phyloP scores from a whole-genome alignment of 1,284 basidiomycete genomes.

The Mycosarcoma mackinlayi region DNA sequence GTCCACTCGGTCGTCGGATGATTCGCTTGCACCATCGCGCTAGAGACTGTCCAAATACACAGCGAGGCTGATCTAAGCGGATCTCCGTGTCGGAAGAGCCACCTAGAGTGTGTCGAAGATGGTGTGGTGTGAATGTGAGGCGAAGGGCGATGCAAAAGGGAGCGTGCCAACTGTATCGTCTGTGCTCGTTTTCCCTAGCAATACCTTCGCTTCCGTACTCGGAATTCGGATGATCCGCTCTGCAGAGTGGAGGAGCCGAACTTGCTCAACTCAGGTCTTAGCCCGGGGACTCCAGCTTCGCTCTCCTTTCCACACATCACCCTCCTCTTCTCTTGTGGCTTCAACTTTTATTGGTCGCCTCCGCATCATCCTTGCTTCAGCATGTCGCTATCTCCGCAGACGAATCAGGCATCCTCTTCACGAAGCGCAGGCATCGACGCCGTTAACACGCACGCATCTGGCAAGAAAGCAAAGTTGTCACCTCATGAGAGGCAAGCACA shows the following conservation, averaged over 20 bases:
- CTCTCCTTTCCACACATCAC: not conserved
- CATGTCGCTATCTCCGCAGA: slow-evolving; percentile 16
- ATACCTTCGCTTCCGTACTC: not conserved
- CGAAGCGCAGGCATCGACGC: slow-evolving; percentile 5
- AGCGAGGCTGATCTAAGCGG: no score
- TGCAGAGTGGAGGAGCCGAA: slow-evolving; percentile 6
- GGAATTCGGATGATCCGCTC: slow-evolving; percentile 9
- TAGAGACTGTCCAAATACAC: no score
- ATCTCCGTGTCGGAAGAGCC: no score
- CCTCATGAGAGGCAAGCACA: slow-evolving; percentile 60
- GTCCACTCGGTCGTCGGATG: slow-evolving; percentile 63
- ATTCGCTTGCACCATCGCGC: slow-evolving; percentile 38
- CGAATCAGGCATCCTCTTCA: slow-evolving; percentile 25
- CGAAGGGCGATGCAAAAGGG: not conserved
- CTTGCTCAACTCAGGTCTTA: not conserved
- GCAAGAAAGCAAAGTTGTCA: slow-evolving; percentile 41
- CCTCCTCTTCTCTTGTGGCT: not conserved
- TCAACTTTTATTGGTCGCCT: not conserved
- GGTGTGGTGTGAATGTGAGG: not conserved
- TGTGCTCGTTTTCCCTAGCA: slow-evolving; percentile 7
- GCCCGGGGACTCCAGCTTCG: not conserved
- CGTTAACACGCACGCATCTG: slow-evolving; percentile 2
- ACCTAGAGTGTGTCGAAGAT: no score
- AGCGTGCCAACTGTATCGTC: not conserved
- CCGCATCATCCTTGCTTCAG: not conserved